phyloP scores from a whole-genome alignment of 805 yeast species.

The Myxozyma udenii region DNA sequence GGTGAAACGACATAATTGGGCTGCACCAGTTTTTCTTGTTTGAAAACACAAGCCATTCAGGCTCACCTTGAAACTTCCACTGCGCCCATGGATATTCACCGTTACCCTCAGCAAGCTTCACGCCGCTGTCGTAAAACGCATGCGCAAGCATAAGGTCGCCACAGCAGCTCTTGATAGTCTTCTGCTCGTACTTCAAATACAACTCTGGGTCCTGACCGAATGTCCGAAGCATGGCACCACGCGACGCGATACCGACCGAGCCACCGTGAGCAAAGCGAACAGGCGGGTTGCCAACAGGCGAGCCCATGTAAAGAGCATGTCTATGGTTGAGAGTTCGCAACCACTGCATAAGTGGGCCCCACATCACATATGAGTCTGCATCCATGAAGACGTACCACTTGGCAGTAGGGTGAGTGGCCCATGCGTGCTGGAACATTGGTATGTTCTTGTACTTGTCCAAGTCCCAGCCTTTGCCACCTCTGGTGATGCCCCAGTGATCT shows the following conservation, averaged over 20 bases:
- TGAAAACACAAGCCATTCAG: conserved; percentile 25
- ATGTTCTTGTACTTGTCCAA: conserved; percentile 41
- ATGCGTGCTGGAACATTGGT: conserved; percentile 41
- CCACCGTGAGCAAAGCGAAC: conserved; percentile 42
- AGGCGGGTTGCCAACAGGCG: conserved; percentile 30
- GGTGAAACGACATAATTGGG: conserved; percentile 39
- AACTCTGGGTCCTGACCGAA: conserved; percentile 32
- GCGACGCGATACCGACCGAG: conserved; percentile 38
- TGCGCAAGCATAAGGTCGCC: conserved; percentile 40
- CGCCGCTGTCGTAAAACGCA: conserved; percentile 30
- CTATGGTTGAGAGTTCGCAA: conserved; percentile 33
- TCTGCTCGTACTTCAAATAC: conserved; percentile 26
- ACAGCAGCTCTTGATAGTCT: conserved; percentile 33
- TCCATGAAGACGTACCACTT: conserved; percentile 42
- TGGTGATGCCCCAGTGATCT: conserved; percentile 9
- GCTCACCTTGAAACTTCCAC: conserved; percentile 37
- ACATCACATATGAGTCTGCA: conserved; percentile 37
- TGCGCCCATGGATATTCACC: conserved; percentile 16
- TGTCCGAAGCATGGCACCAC: conserved; percentile 36
- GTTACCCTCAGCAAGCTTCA: conserved; percentile 14
- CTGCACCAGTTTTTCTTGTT: conserved; percentile 34
- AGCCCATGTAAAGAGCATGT: conserved; percentile 37
- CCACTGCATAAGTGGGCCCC: conserved; percentile 33
- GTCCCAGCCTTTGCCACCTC: conserved; percentile 35
- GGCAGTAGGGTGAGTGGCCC: conserved; percentile 32